A percentile compares a stretch with the other conserved stretches of the same genome.
Evolutionary conservation across 1,284 basidiomycete genomes (phyloP).

Genomic region (Leccinum pachyderme): DNA sequence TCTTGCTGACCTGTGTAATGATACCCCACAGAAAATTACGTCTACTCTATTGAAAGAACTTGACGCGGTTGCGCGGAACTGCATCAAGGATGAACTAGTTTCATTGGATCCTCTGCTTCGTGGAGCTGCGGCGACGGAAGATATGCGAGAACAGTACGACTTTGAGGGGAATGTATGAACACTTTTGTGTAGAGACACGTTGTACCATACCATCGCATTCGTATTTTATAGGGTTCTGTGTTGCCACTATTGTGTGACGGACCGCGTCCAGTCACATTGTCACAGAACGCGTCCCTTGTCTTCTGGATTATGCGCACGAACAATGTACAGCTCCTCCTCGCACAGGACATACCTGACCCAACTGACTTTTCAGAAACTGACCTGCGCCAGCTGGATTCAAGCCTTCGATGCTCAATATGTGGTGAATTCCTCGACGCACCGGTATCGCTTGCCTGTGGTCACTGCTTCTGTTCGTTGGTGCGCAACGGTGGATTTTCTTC

Average conservation of each 20-base stretch:
- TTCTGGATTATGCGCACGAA: slow-evolving; percentile 25
- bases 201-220: slow-evolving; percentile 26
- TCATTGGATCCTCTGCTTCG: slow-evolving; percentile 75
- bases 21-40: slow-evolving; percentile 67
- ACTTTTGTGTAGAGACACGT: slow-evolving; percentile 17
- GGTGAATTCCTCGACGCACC: slow-evolving; percentile 68
- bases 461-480: slow-evolving; percentile 76
- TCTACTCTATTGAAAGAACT: slow-evolving; percentile 75
- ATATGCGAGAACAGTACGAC: slow-evolving; percentile 43
- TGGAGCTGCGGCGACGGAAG: slow-evolving; percentile 47
- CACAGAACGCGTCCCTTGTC: slow-evolving; percentile 16
- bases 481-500: slow-evolving; percentile 22
- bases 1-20: slow-evolving; percentile 3
- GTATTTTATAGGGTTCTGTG: slow-evolving; percentile 6
- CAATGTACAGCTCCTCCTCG: slow-evolving; percentile 29
- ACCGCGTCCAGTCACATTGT: slow-evolving; percentile 31
- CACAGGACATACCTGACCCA: slow-evolving; percentile 55
- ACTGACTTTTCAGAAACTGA: slow-evolving; percentile 65
- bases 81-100: slow-evolving; percentile 78
- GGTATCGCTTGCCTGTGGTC: slow-evolving; percentile 67
- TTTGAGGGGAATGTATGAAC: slow-evolving; percentile 47
- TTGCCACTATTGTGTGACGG: slow-evolving; percentile 12
- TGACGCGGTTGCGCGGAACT: slow-evolving; percentile 72
- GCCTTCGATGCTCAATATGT: slow-evolving; percentile 70
- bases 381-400: slow-evolving; percentile 58